A percentile compares a stretch with the other conserved stretches of the same genome.
These are phyloP conservation scores for Dothistroma pini DNA, from an alignment of 2,329 filamentous ascomycete species.

Conservation along the genomic window DNA sequence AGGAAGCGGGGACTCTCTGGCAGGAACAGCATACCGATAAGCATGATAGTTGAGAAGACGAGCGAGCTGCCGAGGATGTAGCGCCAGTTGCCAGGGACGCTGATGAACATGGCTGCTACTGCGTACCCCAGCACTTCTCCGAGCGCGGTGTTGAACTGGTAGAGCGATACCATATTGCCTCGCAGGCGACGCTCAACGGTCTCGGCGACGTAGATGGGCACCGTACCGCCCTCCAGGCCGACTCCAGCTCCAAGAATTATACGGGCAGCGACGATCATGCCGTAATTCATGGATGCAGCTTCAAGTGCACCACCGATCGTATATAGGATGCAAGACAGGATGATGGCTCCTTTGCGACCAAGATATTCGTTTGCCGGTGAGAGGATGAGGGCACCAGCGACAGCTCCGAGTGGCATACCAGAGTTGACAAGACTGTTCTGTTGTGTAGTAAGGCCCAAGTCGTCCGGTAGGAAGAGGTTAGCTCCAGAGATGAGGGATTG, in stretches of 20 bases:
- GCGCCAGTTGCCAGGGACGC: conserved; percentile 67
- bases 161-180: conserved; percentile 69
- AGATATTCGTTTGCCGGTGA: conserved; percentile 65
- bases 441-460: conserved; percentile 51
- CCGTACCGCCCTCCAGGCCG: conserved; percentile 69
- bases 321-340: conserved; percentile 66
- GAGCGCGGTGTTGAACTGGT: conserved; percentile 72
- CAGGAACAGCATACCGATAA: conserved; percentile 62
- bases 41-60: conserved; percentile 63
- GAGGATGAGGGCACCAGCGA: conserved; percentile 65
- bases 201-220: conserved; percentile 72
- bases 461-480: conserved; percentile 61
- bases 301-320: conserved; percentile 66
- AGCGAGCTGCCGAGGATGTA: conserved; percentile 71
- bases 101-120: conserved; percentile 68
- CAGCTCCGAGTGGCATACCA: conserved; percentile 68
- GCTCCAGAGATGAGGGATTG: conserved; percentile 70
- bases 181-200: conserved; percentile 64
- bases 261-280: conserved; percentile 66
- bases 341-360: conserved; percentile 64
- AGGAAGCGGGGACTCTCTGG: conserved; percentile 66
- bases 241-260: conserved; percentile 68
- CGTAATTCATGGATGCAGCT: conserved; percentile 64
- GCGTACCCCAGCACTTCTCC: conserved; percentile 72
- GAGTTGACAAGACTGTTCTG: conserved; percentile 66